Evolutionary conservation across 1,139 yeast species (phyloP), one percentile per base, ranked within the genome.

Genomic region (Blastobotrys elegans): DNA sequence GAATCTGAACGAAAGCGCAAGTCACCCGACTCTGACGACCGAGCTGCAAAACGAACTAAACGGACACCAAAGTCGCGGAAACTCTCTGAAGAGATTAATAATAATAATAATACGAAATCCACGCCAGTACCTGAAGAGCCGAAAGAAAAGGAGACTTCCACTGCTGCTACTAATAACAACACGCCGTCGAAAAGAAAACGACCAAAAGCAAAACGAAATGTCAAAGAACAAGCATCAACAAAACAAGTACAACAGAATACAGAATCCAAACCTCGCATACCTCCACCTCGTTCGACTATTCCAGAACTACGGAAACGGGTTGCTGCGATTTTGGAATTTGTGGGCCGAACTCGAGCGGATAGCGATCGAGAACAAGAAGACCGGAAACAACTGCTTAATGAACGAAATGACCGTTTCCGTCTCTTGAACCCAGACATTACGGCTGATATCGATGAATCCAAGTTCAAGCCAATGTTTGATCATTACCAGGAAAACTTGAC

Each of bases 321-420:
- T 0, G 85, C 90, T 4, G 95, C 96, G 2, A 89, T 92, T 17
- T 71, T 90, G 58, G 97, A 92, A 67, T 92, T 90, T 75, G 75
- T 90, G 27, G 88, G 88, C 7, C 73, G 96, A 43, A 84, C 95
- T 1, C 95, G 88, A 63, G 66, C 80, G 50, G 97, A 92, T 60
- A 69, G 89, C 52, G 82, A 81, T 39, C 79, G 77, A 45, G 96
- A 89, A 59, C 80, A 81, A 54, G 69, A 73, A 8, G 74, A 75
- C 50, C 77, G 85, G 56, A 68, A 71, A 36, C 74, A 72, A 53
- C 64, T 81, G 50, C 68, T 77, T 43, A 69, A 46, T 8, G 57
- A 54, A 36, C 47, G 58, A n/a, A 49, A 51, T 26, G 36, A 40
- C 29, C 47, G 59, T 21, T 51, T 45, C 48, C 20, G 45, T 37